Percentiles rank a stretch among this genome's conserved stretches.
Conservation (phyloP, 345 rosid species). For the Raphanus sativus region DNA sequence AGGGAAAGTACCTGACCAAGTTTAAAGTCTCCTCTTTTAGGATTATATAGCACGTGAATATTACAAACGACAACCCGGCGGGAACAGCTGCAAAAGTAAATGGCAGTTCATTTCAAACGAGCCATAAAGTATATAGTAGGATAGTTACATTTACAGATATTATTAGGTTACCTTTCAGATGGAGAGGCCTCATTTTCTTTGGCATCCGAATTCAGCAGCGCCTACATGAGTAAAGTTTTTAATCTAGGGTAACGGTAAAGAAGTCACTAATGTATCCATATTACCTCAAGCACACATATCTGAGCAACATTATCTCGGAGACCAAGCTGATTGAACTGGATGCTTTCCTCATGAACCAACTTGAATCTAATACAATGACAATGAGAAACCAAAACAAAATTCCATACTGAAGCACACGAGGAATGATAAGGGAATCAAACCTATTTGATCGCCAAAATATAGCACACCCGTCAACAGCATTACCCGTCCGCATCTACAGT, state of each 20-base stretch:
- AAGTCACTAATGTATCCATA: slow-evolving; percentile 16
- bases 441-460: slow-evolving; percentile 88
- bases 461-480: slow-evolving; percentile 95
- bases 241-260: background rate
- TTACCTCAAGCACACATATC: slow-evolving; percentile 92
- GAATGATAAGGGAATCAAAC: slow-evolving; percentile 40
- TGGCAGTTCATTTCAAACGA: slow-evolving; percentile 7
- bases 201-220: slow-evolving; percentile 46
- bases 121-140: slow-evolving; percentile 12
- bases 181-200: slow-evolving; percentile 38
- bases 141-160: slow-evolving; percentile 4
- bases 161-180: slow-evolving; percentile 48
- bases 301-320: slow-evolving; percentile 98
- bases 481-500: slow-evolving; percentile 92
- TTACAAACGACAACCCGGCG: slow-evolving; percentile 73
- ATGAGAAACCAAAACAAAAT: slow-evolving; percentile 26
- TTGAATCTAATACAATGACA: slow-evolving; percentile 61
- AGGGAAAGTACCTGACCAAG: slow-evolving; percentile 75
- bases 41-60: slow-evolving; percentile 94
- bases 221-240: slow-evolving; percentile 23
- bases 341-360: slow-evolving; percentile 78
- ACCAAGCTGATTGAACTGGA: slow-evolving; percentile 76
- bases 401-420: slow-evolving; percentile 14
- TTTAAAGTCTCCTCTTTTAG: slow-evolving; percentile 93
- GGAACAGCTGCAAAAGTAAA: slow-evolving; percentile 51